Evolutionary conservation across 805 yeast genomes (phyloP).

Genomic region (Saccharomyces cerevisiae): DNA sequence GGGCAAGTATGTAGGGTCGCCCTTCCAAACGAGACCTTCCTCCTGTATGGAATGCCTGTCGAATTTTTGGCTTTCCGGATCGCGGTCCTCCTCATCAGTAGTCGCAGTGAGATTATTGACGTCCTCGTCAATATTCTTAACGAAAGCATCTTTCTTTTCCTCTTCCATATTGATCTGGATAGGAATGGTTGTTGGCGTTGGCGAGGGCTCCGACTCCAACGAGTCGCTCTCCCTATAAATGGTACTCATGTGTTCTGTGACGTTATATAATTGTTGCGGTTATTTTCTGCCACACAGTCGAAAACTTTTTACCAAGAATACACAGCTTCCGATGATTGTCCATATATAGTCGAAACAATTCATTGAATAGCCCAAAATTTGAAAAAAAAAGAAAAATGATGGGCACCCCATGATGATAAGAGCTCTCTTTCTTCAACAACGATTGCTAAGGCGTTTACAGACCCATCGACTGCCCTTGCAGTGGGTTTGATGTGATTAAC

Average conservation of each 20-base stretch:
- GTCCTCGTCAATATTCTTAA: background rate
- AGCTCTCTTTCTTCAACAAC: background rate
- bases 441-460: background rate
- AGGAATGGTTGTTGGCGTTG: background rate
- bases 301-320: background rate
- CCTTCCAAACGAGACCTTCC: constrained; percentile 18
- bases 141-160: background rate
- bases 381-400: background rate
- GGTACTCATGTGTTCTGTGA: background rate
- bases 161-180: background rate
- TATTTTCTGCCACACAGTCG: background rate
- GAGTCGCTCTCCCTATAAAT: background rate
- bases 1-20: constrained; percentile 15
- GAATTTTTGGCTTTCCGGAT: background rate
- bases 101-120: background rate
- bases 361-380: background rate
- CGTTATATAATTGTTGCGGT: background rate
- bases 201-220: background rate
- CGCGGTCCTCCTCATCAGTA: background rate
- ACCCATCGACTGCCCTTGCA: background rate
- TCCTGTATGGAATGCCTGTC: constrained; percentile 1
- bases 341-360: background rate
- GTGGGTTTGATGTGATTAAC: background rate
- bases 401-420: background rate
- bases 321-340: background rate